Evolutionary conservation across 1,139 yeast genomes (phyloP).

Genomic region (Magnusiomyces fungicola): DNA sequence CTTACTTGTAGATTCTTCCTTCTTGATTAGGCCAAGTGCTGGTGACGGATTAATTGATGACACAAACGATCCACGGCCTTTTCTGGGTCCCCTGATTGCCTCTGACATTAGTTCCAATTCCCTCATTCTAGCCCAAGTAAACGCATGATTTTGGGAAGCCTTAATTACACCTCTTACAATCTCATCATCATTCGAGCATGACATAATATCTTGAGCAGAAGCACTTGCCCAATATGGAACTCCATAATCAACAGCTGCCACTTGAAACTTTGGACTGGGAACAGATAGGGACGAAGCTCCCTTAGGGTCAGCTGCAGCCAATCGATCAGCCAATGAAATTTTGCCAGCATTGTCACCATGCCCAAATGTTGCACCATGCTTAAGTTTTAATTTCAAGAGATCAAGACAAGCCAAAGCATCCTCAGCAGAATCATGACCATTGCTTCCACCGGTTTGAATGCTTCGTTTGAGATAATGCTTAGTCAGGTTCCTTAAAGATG

Average conservation of each 20-base stretch:
- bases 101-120: conserved; percentile 46
- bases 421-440: conserved; percentile 81
- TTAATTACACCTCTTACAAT: conserved; percentile 37
- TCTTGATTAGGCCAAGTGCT: conserved; percentile 1
- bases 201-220: conserved; percentile 34
- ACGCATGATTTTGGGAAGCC: conserved; percentile 32
- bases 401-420: conserved; percentile 81
- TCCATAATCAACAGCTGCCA: conserved; percentile 31
- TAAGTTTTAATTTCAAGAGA: conserved; percentile 59
- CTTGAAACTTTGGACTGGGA: conserved; percentile 23
- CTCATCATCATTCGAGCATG: conserved; percentile 54
- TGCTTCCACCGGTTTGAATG: conserved; percentile 51
- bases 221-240: conserved; percentile 32
- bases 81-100: background rate
- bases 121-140: conserved; percentile 49
- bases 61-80: conserved; percentile 11
- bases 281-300: conserved; percentile 10
- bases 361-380: conserved; percentile 63
- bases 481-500: conserved; percentile 66
- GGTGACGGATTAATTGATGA: background rate
- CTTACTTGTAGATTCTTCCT: no score
- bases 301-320: conserved; percentile 7
- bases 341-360: conserved; percentile 18
- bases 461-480: conserved; percentile 44
- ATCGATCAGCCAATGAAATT: conserved; percentile 20